Percentiles rank a stretch among this genome's conserved stretches.
phyloP scores from a whole-genome alignment of 1,284 basidiomycete species.

The Puccinia brachypodii region DNA sequence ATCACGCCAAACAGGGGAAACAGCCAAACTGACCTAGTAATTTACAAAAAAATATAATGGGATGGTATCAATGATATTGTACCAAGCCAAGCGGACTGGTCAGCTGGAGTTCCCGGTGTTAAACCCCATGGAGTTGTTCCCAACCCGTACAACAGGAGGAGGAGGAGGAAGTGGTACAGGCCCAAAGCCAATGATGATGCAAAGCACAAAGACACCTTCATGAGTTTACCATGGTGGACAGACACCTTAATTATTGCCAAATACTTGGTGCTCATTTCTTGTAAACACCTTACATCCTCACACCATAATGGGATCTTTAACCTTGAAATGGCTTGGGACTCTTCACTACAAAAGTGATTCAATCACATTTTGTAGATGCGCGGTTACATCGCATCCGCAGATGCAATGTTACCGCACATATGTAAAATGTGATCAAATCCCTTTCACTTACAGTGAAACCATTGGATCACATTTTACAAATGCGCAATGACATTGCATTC shows the following conservation, averaged over 20 bases:
- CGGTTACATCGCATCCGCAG: too few species aligned
- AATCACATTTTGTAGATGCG: too few species aligned
- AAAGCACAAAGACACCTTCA: neutral
- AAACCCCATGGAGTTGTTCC: neutral
- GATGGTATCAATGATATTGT: conserved; percentile 1
- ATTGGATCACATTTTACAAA: too few species aligned
- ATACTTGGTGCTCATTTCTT: conserved; percentile 20
- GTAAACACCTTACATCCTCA: conserved; percentile 7
- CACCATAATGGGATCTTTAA: conserved; percentile 39
- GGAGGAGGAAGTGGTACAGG: too few species aligned
- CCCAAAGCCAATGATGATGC: neutral
- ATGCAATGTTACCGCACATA: conserved; percentile 43
- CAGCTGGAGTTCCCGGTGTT: conserved; percentile 5
- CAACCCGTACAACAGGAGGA: neutral
- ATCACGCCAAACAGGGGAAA: neutral
- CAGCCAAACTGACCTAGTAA: neutral
- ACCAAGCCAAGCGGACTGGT: neutral
- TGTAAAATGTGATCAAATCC: too few species aligned
- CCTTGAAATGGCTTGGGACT: conserved; percentile 43
- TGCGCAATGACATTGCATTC: too few species aligned
- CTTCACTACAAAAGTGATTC: too few species aligned
- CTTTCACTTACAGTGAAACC: too few species aligned
- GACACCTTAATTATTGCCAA: neutral
- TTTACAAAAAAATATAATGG: neutral
- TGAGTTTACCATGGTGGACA: conserved; percentile 8